Evolutionary conservation across 768 basidiomycete genomes (phyloP).

Genomic region (Auriculariales sp.): DNA sequence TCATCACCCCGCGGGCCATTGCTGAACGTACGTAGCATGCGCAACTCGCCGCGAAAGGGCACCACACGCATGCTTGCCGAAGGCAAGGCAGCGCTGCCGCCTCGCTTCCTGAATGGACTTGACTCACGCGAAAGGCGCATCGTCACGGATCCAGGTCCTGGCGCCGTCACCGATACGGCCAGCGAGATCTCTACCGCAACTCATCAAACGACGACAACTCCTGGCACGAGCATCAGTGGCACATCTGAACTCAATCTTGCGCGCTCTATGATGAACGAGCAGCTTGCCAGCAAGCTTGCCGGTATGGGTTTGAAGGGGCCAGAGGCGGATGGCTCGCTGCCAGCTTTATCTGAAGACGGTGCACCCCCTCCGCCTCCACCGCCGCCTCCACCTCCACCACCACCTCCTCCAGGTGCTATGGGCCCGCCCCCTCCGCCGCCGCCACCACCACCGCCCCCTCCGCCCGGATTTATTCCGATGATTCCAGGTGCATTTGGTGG

Average conservation of each 20-base stretch:
- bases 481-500: slow-evolving; percentile 12
- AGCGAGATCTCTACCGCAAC: slow-evolving; percentile 2
- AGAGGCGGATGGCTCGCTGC: slow-evolving; percentile 21
- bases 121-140: slow-evolving; percentile 4
- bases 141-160: slow-evolving; percentile 3
- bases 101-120: slow-evolving; percentile 18
- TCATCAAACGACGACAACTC: slow-evolving; percentile 5
- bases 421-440: slow-evolving; percentile 19
- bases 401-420: slow-evolving; percentile 8
- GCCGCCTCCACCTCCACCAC: slow-evolving; percentile 17
- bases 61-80: not conserved
- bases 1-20: not conserved
- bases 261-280: slow-evolving; percentile 31
- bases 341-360: slow-evolving; percentile 24
- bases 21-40: not conserved
- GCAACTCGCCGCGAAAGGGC: not conserved
- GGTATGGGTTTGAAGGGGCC: slow-evolving; percentile 29
- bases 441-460: slow-evolving; percentile 23
- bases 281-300: slow-evolving; percentile 44
- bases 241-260: slow-evolving; percentile 7
- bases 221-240: slow-evolving; percentile 7
- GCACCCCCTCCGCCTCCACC: slow-evolving; percentile 13
- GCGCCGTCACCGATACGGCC: not conserved
- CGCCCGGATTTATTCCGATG: slow-evolving; percentile 14
- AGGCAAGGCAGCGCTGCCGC: slow-evolving; percentile 11